Percentiles rank a stretch among this genome's conserved stretches.
phyloP scores from a whole-genome alignment of 306 rosid species.

The Cucurbita maxima region DNA sequence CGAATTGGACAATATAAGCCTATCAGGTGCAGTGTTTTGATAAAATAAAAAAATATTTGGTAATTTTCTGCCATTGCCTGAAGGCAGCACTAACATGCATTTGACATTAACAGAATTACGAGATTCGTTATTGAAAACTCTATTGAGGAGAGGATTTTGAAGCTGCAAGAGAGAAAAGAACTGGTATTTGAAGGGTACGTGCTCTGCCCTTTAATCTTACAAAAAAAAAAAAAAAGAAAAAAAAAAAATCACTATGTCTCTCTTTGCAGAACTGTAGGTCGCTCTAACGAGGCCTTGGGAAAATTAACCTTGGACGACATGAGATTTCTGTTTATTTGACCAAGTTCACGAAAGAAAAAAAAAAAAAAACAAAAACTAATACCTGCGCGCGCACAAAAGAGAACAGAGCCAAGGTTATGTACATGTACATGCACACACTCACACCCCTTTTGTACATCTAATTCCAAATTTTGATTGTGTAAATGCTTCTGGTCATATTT shows the following conservation, averaged over 20 bases:
- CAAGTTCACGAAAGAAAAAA: background rate
- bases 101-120: slow-evolving; percentile 35
- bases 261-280: slow-evolving; percentile 55
- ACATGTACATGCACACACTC: background rate
- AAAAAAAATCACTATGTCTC: background rate
- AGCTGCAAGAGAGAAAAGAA: slow-evolving; percentile 83
- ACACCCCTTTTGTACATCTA: background rate
- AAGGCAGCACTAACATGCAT: background rate
- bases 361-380: background rate
- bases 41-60: background rate
- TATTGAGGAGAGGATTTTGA: slow-evolving; percentile 87
- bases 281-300: slow-evolving; percentile 61
- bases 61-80: background rate
- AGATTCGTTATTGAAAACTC: slow-evolving; percentile 81
- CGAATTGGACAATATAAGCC: slow-evolving; percentile 92
- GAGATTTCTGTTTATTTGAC: slow-evolving; percentile 42
- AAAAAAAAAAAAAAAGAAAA: background rate
- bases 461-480: background rate
- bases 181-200: slow-evolving; percentile 82
- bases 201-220: background rate
- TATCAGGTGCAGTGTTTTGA: slow-evolving; percentile 39
- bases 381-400: background rate
- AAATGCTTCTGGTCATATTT: background rate
- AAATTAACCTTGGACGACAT: slow-evolving; percentile 57
- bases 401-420: background rate